phyloP scores from a whole-genome alignment of 805 yeast species.

The Barnettozyma californica region DNA sequence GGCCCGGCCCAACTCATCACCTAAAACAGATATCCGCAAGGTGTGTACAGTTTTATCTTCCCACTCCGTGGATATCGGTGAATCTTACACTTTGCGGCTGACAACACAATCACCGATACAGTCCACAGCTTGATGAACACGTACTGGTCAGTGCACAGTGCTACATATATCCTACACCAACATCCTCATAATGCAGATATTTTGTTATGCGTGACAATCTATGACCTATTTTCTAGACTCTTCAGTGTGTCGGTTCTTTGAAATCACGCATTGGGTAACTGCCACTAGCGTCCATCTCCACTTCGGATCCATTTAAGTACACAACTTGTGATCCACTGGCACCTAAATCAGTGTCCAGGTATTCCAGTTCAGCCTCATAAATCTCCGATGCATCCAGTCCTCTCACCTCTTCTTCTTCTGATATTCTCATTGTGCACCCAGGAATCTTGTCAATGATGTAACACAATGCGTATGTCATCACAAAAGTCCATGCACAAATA shows the following conservation, averaged over 20 bases:
- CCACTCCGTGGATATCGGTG: too few species aligned
- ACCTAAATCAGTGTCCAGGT: slow-evolving; percentile 18
- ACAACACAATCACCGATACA: too few species aligned
- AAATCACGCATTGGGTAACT: slow-evolving; percentile 6
- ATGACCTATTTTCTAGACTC: background rate
- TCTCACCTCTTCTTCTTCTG: slow-evolving; percentile 42
- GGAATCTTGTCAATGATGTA: slow-evolving; percentile 47
- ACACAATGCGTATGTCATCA: slow-evolving; percentile 38
- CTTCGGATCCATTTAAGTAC: slow-evolving; percentile 11
- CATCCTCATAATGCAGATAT: background rate
- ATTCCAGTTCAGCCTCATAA: slow-evolving; percentile 39
- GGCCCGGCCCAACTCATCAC: too few species aligned
- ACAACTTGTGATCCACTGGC: slow-evolving; percentile 8
- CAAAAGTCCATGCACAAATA: slow-evolving; percentile 40
- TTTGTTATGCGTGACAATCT: too few species aligned
- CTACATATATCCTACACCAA: background rate
- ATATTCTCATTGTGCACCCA: slow-evolving; percentile 40
- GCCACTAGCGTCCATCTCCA: background rate
- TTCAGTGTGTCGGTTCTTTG: background rate
- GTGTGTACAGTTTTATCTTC: too few species aligned
- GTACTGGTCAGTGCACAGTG: too few species aligned
- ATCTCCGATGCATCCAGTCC: slow-evolving; percentile 48
- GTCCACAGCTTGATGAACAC: too few species aligned
- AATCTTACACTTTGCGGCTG: too few species aligned
- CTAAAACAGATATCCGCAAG: too few species aligned